Base-by-base conservation (phyloP, 192 early-diverging fungal species). In the Chytriomyces sp. region DNA sequence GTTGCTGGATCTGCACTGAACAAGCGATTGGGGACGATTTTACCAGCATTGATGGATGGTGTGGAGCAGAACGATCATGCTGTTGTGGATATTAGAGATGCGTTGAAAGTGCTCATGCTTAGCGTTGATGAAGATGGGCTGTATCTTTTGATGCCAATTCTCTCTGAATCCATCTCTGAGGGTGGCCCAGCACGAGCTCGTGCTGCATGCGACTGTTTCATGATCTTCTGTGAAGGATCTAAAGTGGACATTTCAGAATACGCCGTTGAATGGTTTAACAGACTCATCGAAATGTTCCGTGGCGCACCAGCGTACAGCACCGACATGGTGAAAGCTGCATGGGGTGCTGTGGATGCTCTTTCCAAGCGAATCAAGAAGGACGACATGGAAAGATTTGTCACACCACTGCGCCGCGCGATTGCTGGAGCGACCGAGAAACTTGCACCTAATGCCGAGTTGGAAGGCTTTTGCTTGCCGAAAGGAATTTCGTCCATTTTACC, bases 401-500 rank as follows among this genome's bases (percentile, higher is more conserved):
- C 76, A 1, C 90, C 91, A 1, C 78, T 93, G 6, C 83, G 92
- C 47, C 82, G 88, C 11, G 89, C 93, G 16, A 84, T 99, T 65
- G 78, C 87, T 64, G 80, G 81, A 49, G 89, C 87, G 9, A 83
- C 84, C 0, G 83, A 89, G 43, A n/a, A 76, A 24, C 70, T 91
- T 59, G 83, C 78, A 6, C 67, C 26, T 0, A 81, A 60, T 13
- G 84, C 81, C 66, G 64, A 65, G 16, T 71, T 98, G 60, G 91
- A 88, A 57, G 97, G 95, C 10, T 97, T 99, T 84, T 90, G 90
- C 70, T 82, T 98, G 77, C 93, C 97, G 70, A 97, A 96, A 85
- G 96, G 97, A 72, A 88, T 98, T 74, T 89, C 92, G 0, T 95
- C 97, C 0, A 72, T 99, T 66, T 83, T 99, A 70, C 92, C 95